Conservation (phyloP, 257 asterid genomes). For the Linderniella brevidens region DNA sequence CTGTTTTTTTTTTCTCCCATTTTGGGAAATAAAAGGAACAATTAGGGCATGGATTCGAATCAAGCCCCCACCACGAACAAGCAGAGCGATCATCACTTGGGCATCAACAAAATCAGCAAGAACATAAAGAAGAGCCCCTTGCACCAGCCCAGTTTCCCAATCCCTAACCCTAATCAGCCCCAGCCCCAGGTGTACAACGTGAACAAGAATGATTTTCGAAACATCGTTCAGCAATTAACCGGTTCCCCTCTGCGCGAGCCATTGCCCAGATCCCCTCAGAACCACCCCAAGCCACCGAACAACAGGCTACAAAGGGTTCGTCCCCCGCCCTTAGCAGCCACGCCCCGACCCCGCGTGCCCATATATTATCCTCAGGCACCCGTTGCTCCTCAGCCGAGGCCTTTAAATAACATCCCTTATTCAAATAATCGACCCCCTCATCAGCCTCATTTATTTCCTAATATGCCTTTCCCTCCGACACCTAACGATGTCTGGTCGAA, state of each 20-base stretch:
- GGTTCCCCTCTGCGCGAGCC: constrained; percentile 72
- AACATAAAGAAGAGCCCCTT: constrained; percentile 76
- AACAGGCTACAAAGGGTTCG: constrained; percentile 65
- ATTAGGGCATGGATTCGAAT: constrained; percentile 44
- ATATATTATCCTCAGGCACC: constrained; percentile 25
- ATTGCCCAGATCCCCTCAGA: constrained; percentile 47
- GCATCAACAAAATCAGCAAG: constrained; percentile 74
- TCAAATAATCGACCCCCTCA: constrained; percentile 41
- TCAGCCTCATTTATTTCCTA: constrained; percentile 24
- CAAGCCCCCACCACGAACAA: constrained; percentile 26
- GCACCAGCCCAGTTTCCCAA: constrained; percentile 85
- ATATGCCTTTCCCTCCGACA: constrained; percentile 27
- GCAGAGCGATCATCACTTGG: constrained; percentile 52
- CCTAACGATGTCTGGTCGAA: constrained; percentile 67
- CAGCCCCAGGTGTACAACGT: constrained; percentile 88
- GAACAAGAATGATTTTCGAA: constrained; percentile 80
- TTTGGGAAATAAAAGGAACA: constrained; percentile 8
- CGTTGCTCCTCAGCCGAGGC: constrained; percentile 19
- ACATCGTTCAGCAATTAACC: constrained; percentile 70
- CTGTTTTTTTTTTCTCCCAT: no score
- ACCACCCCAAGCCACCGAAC: constrained; percentile 48
- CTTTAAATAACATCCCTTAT: constrained; percentile 24
- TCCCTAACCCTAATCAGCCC: constrained; percentile 46
- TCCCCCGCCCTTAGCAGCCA: constrained; percentile 69
- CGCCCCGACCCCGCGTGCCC: constrained; percentile 48